Percentiles rank a stretch among this genome's conserved stretches.
Evolutionary conservation across 164 flowering plant genomes (phyloP).

Genomic region (Berberis vulgaris): DNA sequence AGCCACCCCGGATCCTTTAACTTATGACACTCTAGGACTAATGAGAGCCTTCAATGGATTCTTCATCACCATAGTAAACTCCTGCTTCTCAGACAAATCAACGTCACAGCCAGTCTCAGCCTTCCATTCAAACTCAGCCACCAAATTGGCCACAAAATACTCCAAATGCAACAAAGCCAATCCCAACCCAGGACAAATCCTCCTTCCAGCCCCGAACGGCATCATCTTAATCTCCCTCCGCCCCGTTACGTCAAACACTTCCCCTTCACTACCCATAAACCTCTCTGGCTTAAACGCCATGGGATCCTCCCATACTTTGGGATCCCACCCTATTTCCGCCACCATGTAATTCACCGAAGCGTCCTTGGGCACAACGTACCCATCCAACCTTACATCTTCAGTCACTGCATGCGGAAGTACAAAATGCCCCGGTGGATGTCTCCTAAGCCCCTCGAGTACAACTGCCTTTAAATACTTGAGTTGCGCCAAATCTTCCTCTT

Average conservation of each 20-base stretch:
- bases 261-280: constrained; percentile 13
- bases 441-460: constrained; percentile 18
- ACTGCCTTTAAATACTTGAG: constrained; percentile 25
- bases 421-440: constrained; percentile 26
- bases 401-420: constrained; percentile 17
- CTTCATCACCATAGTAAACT: constrained; percentile 38
- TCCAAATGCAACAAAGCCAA: constrained; percentile 19
- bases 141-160: constrained; percentile 28
- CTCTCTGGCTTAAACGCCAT: constrained; percentile 28
- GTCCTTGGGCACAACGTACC: constrained; percentile 13
- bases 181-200: constrained; percentile 20
- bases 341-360: constrained; percentile 16
- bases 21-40: neutral
- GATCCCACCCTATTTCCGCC: constrained; percentile 24
- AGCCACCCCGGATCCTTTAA: too few relatives aligned
- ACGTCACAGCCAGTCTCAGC: constrained; percentile 24
- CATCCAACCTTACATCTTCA: constrained; percentile 13
- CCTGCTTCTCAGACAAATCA: constrained; percentile 36
- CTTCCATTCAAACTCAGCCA: constrained; percentile 36
- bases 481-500: constrained; percentile 14
- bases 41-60: constrained; percentile 29
- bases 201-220: constrained; percentile 17
- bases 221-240: constrained; percentile 23
- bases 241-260: constrained; percentile 16
- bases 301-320: constrained; percentile 24